Conservation (phyloP, 305 asterid species). For the Solanum hybrid region DNA sequence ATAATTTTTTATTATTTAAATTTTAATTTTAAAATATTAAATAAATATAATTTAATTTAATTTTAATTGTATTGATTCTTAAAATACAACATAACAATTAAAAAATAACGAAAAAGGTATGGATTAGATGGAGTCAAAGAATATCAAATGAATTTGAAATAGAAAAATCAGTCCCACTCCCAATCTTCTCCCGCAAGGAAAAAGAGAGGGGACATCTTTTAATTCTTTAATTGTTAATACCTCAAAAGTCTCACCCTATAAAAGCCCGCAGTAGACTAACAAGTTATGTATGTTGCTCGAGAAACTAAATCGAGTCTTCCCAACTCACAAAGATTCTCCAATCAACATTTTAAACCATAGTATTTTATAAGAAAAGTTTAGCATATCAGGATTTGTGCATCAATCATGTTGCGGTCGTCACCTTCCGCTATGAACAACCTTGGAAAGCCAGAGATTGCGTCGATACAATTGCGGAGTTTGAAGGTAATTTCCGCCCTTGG, state of each 20-base stretch:
- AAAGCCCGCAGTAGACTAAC: neutral
- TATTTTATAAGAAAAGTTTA: too few species aligned
- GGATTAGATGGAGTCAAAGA: neutral
- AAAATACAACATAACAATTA: too few species aligned
- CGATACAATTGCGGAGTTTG: slow-evolving; percentile 34
- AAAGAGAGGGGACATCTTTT: neutral
- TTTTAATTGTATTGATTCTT: too few species aligned
- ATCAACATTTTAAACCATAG: neutral
- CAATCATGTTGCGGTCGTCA: neutral
- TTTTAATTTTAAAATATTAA: too few species aligned
- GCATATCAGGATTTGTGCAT: neutral
- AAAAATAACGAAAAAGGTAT: neutral
- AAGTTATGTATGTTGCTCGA: neutral
- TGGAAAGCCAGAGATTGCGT: neutral
- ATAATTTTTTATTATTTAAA: too few species aligned
- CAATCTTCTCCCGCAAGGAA: neutral
- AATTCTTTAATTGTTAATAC: neutral
- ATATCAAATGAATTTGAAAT: neutral
- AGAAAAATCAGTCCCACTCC: neutral
- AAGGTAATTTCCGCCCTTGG: slow-evolving; percentile 65
- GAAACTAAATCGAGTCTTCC: neutral
- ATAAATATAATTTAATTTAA: too few species aligned
- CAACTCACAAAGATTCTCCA: neutral
- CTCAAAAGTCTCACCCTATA: neutral
- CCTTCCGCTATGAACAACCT: slow-evolving; percentile 24